Base-by-base conservation (phyloP, 257 asterid species). In the Nicotiana tomentosiformis region DNA sequence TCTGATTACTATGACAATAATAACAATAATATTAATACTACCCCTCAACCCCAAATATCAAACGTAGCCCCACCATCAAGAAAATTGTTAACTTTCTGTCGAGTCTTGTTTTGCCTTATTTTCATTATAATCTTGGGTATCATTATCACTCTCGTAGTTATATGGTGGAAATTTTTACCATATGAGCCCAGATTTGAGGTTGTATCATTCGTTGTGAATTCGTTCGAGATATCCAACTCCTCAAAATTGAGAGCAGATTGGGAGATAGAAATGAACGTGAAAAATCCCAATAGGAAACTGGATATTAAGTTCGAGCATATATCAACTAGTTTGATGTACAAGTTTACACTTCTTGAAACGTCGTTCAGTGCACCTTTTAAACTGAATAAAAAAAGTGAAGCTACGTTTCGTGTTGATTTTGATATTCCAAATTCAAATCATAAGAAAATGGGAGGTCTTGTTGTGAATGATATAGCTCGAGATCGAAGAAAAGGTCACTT, bases 401-500 rank as follows among this genome's bases (percentile, higher is more conserved):
- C 23, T 0, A 16, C 2, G 0, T 10, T 82, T 51, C 51, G 14
- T 17, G 68, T 72, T 5, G 39, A 33, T 65, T 80, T 83, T 79
- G 18, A 23, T 3, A 32, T 61, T 6, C 81, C 87, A 3, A 74
- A 58, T 49, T 3, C 20, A 2, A 12, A 20, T 43, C 57, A 49
- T 7, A 0, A n/a, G 30, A 5, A 68, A 5, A 11, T 35, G 1
- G 86, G 30, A 1, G 49, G 82, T 14, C 43, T 74, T 5, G 37
- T 78, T 72, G 83, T 79, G 53, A 66, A 83, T 37, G 84, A 74
- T 16, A 82, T 84, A 84, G 80, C 14, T 39, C 81, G 81, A n/a
- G 83, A 65, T 11, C 70, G 30, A 0, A 12, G 87, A 29, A 62
- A 60, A n/a, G 49, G 49, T 30, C 14, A 66, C 10, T 37, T 76